Conservation (phyloP, 768 basidiomycete genomes). For the Boletus edulis region DNA sequence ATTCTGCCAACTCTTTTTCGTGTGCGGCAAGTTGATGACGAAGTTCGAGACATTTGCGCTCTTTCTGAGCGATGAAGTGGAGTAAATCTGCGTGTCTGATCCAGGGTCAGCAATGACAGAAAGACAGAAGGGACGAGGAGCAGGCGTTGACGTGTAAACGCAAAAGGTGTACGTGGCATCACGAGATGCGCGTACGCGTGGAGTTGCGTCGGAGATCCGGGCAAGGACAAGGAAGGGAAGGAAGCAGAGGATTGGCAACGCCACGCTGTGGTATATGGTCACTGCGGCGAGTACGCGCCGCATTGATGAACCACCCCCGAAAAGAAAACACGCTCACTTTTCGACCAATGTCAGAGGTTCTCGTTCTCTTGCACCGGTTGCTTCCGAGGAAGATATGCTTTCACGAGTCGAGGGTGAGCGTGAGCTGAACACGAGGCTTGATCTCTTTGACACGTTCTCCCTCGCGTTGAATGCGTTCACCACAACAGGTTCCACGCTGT, state of each 20-base stretch:
- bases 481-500: not conserved
- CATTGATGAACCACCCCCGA: not conserved
- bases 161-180: not conserved
- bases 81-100: constrained; percentile 75
- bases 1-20: constrained; percentile 67
- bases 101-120: not conserved
- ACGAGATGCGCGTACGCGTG: no score
- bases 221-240: not conserved
- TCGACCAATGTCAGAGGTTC: constrained; percentile 67
- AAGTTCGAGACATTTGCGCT: constrained; percentile 78
- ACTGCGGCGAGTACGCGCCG: not conserved
- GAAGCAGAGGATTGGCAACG: not conserved
- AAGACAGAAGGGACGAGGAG: not conserved
- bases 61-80: constrained; percentile 85
- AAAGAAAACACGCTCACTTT: constrained; percentile 47
- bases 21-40: constrained; percentile 70
- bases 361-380: constrained; percentile 11
- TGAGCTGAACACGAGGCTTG: constrained; percentile 19
- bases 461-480: constrained; percentile 1
- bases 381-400: constrained; percentile 17
- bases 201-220: not conserved
- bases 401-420: constrained; percentile 17
- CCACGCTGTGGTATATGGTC: no score
- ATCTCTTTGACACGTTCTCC: constrained; percentile 13
- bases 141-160: not conserved